These are phyloP conservation scores for Teunomyces gatunensis DNA, from an alignment of 805 yeast species.

Conservation along the genomic window DNA sequence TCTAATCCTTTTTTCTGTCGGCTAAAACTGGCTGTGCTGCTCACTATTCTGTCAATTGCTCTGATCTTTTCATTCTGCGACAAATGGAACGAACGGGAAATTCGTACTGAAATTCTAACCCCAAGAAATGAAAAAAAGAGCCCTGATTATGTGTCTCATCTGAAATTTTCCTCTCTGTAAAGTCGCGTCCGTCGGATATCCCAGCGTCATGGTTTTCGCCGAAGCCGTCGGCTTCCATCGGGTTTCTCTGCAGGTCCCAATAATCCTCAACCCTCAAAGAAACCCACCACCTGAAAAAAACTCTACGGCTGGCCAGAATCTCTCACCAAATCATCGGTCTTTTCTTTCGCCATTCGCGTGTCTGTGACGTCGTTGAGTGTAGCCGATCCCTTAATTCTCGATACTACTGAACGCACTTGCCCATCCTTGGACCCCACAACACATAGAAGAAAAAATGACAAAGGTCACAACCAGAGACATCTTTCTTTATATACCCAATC, in stretches of 20 bases:
- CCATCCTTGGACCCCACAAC: neutral
- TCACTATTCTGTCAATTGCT: no score
- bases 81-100: no score
- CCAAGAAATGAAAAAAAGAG: no score
- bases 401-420: neutral
- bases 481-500: conserved; percentile 81
- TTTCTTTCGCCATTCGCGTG: conserved; percentile 4
- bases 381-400: neutral
- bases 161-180: no score
- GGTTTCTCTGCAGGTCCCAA: conserved; percentile 3
- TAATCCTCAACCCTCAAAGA: neutral
- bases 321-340: neutral
- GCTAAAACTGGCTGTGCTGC: no score
- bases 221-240: conserved; percentile 3
- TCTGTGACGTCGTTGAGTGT: conserved; percentile 3
- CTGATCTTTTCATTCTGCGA: no score
- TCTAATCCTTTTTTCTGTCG: neutral
- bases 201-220: neutral
- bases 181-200: no score
- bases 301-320: conserved; percentile 1
- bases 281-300: neutral
- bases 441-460: neutral
- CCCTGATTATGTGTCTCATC: no score
- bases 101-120: no score
- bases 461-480: conserved; percentile 49